Conservation (phyloP, 768 basidiomycete genomes). For the Tricholoma sp. region DNA sequence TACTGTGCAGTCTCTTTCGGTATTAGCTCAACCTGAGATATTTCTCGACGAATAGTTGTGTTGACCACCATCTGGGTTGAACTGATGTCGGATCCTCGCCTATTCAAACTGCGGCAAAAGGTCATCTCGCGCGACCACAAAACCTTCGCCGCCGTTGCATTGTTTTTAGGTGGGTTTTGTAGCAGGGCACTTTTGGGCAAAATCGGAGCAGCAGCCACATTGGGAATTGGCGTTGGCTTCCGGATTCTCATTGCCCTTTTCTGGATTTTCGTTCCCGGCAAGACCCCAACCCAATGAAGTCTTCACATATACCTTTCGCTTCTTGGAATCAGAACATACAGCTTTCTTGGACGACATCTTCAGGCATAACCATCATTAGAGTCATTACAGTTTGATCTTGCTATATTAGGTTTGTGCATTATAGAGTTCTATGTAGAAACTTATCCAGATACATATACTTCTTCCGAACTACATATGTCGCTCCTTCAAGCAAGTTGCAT, state of each 20-base stretch:
- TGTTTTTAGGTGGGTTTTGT: conserved; percentile 74
- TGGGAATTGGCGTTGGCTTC: conserved; percentile 64
- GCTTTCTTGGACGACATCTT: neutral
- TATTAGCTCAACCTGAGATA: neutral
- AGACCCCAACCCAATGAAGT: conserved; percentile 6
- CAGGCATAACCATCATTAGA: neutral
- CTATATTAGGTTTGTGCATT: neutral
- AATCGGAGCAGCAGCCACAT: conserved; percentile 55
- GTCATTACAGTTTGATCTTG: neutral
- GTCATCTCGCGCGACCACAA: conserved; percentile 68
- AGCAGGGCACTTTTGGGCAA: conserved; percentile 54
- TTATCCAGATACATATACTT: no score
- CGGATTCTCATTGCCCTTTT: conserved; percentile 54
- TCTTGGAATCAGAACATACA: no score
- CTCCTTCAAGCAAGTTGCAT: no score
- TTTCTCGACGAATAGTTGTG: conserved; percentile 45
- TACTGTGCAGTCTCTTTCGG: conserved; percentile 5
- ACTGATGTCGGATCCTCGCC: conserved; percentile 72
- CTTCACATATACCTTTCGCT: neutral
- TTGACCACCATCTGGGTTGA: conserved; percentile 89
- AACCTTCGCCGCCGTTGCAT: conserved; percentile 54
- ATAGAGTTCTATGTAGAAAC: neutral
- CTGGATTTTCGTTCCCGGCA: conserved; percentile 62
- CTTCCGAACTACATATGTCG: no score
- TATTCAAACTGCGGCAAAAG: conserved; percentile 52